Evolutionary conservation across 129 eudicot genomes (phyloP).

Genomic region (Flaveria brownii): DNA sequence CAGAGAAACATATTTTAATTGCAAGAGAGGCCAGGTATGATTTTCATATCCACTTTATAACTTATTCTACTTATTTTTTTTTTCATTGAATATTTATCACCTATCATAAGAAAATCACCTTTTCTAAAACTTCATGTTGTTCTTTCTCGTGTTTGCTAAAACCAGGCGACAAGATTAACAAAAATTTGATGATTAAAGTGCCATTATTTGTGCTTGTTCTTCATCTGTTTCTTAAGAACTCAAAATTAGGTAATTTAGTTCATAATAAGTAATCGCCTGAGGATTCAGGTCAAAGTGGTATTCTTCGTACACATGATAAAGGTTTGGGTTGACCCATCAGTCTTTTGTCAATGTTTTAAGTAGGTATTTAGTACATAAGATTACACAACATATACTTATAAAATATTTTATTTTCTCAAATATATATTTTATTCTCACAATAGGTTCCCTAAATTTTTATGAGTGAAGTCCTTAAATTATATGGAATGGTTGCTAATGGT

Average conservation of each 20-base stretch:
- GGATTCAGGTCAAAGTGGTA: background rate
- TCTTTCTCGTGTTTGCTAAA: background rate
- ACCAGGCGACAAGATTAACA: background rate
- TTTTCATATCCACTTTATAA: background rate
- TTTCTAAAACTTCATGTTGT: background rate
- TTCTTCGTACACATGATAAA: no score
- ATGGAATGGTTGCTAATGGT: no score
- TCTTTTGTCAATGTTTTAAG: no score
- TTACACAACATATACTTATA: no score
- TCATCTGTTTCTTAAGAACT: background rate
- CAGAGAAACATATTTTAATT: slow-evolving; percentile 89
- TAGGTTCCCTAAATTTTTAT: no score
- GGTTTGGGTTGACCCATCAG: no score
- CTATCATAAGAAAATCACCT: background rate
- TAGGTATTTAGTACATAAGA: no score
- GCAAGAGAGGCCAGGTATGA: slow-evolving; percentile 96
- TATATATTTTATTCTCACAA: no score
- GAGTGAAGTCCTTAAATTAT: no score
- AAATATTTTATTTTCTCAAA: no score
- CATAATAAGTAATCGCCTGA: background rate
- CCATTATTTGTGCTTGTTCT: background rate
- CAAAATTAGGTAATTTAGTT: background rate
- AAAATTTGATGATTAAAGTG: background rate
- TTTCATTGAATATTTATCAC: background rate
- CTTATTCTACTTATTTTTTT: background rate